These are phyloP conservation scores for Lactarius pseudohatsudake DNA, from an alignment of 768 basidiomycete species.

Conservation along the genomic window DNA sequence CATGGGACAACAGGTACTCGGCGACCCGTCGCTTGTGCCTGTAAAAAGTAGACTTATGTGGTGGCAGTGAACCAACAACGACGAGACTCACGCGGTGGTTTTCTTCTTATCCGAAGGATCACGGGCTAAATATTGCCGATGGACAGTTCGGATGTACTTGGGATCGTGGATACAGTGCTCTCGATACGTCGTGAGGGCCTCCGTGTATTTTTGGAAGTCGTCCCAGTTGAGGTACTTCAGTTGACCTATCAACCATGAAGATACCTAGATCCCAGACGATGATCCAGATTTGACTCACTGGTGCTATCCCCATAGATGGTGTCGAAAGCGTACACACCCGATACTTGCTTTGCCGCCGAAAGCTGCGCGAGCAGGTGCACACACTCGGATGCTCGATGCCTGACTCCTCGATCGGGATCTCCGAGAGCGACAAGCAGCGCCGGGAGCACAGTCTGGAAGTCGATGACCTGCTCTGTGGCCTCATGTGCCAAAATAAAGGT, in stretches of 20 bases:
- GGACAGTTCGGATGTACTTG: conserved; percentile 56
- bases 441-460: conserved; percentile 81
- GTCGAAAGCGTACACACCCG: conserved; percentile 70
- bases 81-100: conserved; percentile 47
- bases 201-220: conserved; percentile 60
- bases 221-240: conserved; percentile 70
- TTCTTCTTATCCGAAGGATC: conserved; percentile 56
- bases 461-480: conserved; percentile 50
- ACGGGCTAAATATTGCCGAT: conserved; percentile 53
- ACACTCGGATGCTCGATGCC: conserved; percentile 56
- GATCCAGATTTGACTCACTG: conserved; percentile 41
- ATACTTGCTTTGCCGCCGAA: conserved; percentile 43
- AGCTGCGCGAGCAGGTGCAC: conserved; percentile 48
- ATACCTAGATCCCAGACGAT: background rate
- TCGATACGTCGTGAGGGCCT: conserved; percentile 47
- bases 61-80: background rate
- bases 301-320: conserved; percentile 63
- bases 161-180: conserved; percentile 63
- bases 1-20: conserved; percentile 80
- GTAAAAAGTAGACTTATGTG: background rate
- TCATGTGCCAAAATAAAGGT: conserved; percentile 81
- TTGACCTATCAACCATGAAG: conserved; percentile 34
- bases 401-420: conserved; percentile 42
- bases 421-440: conserved; percentile 63
- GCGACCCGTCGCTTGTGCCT: conserved; percentile 73